These are phyloP conservation scores for Magnusiomyces tetraspermus DNA, from an alignment of 1,139 yeast species.

Conservation along the genomic window DNA sequence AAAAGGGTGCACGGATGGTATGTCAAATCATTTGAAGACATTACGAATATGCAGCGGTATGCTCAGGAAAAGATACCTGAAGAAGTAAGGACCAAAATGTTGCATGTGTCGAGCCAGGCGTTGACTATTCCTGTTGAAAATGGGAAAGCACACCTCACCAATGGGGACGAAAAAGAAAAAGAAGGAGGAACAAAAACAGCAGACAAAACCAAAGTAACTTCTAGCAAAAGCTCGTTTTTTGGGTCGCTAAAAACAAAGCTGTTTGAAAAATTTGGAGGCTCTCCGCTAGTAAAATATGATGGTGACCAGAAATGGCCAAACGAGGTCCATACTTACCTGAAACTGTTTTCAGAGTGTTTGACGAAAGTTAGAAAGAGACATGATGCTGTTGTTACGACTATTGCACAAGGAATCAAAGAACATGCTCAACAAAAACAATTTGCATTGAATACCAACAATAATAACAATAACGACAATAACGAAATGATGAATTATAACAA, in stretches of 20 bases:
- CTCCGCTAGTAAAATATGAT: slow-evolving; percentile 41
- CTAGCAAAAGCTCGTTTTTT: slow-evolving; percentile 12
- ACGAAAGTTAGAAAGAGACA: slow-evolving; percentile 70
- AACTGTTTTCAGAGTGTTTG: slow-evolving; percentile 53
- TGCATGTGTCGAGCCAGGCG: slow-evolving; percentile 11
- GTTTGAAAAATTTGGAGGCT: slow-evolving; percentile 41
- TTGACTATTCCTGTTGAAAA: too few relatives aligned
- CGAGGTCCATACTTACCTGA: slow-evolving; percentile 66
- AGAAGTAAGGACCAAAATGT: slow-evolving; percentile 8
- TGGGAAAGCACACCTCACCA: too few relatives aligned
- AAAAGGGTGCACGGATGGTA: slow-evolving; percentile 78
- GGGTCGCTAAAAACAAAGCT: slow-evolving; percentile 14
- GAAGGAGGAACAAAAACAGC: too few relatives aligned
- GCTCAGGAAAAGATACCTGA: slow-evolving; percentile 9
- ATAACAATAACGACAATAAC: too few relatives aligned
- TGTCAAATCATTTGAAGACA: slow-evolving; percentile 80
- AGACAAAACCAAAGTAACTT: too few relatives aligned
- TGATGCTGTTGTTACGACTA: slow-evolving; percentile 88
- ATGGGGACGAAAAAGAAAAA: too few relatives aligned
- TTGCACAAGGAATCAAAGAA: slow-evolving; percentile 87
- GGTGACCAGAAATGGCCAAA: slow-evolving; percentile 51
- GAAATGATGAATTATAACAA: too few relatives aligned
- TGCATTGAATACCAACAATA: not conserved
- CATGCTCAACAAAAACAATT: slow-evolving; percentile 33
- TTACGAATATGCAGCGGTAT: slow-evolving; percentile 38